Base-by-base conservation (phyloP, 257 asterid species). In the Linaria vulgaris region DNA sequence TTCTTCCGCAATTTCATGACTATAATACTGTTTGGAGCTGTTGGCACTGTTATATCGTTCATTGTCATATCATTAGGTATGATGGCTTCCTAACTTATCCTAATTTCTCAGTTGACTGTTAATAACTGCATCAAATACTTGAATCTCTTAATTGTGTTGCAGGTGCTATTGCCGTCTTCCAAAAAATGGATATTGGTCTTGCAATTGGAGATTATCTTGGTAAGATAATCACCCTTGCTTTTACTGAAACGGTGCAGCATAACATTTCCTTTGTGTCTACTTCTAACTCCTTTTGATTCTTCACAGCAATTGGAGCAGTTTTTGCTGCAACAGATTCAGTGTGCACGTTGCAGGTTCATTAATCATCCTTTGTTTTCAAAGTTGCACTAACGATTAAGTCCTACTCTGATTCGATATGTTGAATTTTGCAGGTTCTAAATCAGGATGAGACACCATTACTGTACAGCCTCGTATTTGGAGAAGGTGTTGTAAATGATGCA, bases 281-380 rank as follows among this genome's bases (percentile, higher is more conserved):
- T 44, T 64, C 58, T 69, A 70, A 65, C 58, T 24, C 47, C 27
- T 59, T 51, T 53, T 49, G 57, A 41, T 71, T 59, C 19, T 83
- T 52, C 75, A 59, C 83, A 94, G 99, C 99, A 49, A 78, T 90
- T 58, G 99, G 99, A 81, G 91, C 99, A 61, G 90, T 94, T 64
- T 94, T 94, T 61, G 89, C 99, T 30, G 99, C 99, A 22, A 94
- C 99, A 46, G 99, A 94, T 80, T 94, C 99, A 57, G 99, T 94
- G 46, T 94, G 99, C 90, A 94, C 99, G n/a, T 78, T 94, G 79
- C 99, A 94, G 88, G 99, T 88, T 74, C 59, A 64, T 63, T 43
- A 61, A 31, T 52, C 8, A 65, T 21, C 16, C 24, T 56, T 48
- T 44, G 54, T 31, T 56, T 37, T 30, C 52, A 73, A 58, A 37